Evolutionary conservation across 192 early-diverging fungal genomes (phyloP).

Genomic region (Rhizophagus sp.): DNA sequence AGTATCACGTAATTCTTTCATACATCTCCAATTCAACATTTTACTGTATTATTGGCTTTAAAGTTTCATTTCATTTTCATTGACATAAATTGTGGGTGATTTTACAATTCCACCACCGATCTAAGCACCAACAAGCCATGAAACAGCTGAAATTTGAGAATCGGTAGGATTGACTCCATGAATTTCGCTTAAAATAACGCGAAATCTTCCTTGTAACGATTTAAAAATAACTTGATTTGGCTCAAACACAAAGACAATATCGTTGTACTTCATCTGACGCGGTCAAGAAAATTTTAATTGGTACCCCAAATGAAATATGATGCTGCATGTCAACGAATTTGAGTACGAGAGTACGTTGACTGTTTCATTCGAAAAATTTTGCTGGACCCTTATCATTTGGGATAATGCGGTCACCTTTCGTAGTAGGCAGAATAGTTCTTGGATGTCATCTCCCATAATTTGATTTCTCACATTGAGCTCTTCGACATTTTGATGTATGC

Average conservation of each 20-base stretch:
- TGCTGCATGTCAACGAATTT: no score
- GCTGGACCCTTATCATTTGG: slow-evolving; percentile 32
- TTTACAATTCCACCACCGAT: slow-evolving; percentile 23
- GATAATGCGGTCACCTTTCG: slow-evolving; percentile 34
- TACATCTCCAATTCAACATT: neutral
- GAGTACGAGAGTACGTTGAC: no score
- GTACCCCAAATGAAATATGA: neutral
- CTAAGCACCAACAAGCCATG: slow-evolving; percentile 38
- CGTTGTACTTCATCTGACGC: neutral
- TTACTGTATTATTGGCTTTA: neutral
- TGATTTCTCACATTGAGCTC: slow-evolving; percentile 39
- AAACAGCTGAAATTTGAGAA: slow-evolving; percentile 27
- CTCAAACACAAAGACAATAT: neutral
- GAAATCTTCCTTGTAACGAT: neutral
- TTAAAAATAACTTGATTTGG: neutral
- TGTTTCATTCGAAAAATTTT: slow-evolving; percentile 51
- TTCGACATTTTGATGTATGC: no score
- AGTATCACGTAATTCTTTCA: neutral
- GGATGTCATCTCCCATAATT: no score
- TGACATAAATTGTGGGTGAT: neutral
- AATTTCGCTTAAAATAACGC: neutral
- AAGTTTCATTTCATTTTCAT: neutral
- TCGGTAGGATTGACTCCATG: neutral
- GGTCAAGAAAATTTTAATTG: neutral
- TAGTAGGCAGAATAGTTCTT: slow-evolving; percentile 44